Percentiles rank a stretch among this genome's conserved stretches.
These are phyloP conservation scores for Apiotrichum porosum DNA, from an alignment of 1,284 basidiomycete species.

Conservation along the genomic window DNA sequence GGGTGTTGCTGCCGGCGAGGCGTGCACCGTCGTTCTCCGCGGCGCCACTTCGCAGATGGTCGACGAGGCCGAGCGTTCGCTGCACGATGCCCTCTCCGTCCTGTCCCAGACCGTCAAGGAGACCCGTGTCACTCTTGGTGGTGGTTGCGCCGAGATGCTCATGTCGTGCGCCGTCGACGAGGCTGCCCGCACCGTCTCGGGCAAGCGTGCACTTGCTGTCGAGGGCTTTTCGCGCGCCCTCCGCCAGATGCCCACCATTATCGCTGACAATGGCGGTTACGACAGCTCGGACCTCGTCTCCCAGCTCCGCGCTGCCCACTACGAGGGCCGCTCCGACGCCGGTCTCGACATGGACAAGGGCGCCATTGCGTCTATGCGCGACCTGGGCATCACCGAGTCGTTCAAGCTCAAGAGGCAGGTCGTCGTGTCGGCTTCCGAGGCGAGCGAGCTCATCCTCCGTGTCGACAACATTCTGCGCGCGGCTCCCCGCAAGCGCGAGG, in stretches of 20 bases:
- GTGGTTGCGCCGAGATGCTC: constrained; percentile 95
- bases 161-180: constrained; percentile 95
- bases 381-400: constrained; percentile 86
- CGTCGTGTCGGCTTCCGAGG: constrained; percentile 88
- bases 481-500: constrained; percentile 58
- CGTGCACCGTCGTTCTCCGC: constrained; percentile 96
- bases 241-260: constrained; percentile 82
- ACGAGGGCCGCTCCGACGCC: constrained; percentile 76
- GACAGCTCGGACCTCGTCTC: constrained; percentile 95
- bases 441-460: constrained; percentile 60
- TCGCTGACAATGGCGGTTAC: constrained; percentile 96
- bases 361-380: constrained; percentile 77
- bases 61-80: constrained; percentile 94
- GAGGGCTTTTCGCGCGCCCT: constrained; percentile 87
- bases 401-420: constrained; percentile 98
- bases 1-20: constrained; percentile 93
- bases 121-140: constrained; percentile 87
- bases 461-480: constrained; percentile 57
- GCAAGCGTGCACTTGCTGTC: constrained; percentile 93
- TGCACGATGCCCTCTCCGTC: constrained; percentile 96
- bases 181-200: constrained; percentile 73
- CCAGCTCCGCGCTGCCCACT: constrained; percentile 86
- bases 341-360: constrained; percentile 93
- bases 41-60: constrained; percentile 98
- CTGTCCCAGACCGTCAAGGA: constrained; percentile 97